Conservation (phyloP, 1,284 basidiomycete species). For the Irpex sp. region DNA sequence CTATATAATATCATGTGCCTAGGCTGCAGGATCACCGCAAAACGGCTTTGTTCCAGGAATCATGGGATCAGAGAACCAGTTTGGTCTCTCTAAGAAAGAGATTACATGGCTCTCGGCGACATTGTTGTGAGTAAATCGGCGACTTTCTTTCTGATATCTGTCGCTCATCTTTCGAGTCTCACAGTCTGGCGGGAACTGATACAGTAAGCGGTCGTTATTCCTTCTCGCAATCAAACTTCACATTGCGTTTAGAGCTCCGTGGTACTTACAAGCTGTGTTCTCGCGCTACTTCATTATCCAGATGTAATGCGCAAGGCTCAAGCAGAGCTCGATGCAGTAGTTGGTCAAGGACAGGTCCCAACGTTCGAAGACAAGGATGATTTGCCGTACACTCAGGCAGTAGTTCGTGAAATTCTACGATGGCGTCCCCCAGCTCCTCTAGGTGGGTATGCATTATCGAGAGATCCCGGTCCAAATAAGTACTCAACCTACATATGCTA, state of each 20-base stretch:
- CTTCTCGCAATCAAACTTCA: neutral
- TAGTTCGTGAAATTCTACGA: constrained; percentile 2
- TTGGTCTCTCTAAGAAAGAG: neutral
- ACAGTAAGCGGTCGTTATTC: neutral
- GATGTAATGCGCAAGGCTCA: constrained; percentile 3
- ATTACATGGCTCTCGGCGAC: neutral
- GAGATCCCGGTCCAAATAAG: too few species aligned
- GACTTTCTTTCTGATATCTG: neutral
- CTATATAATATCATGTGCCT: neutral
- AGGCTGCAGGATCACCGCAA: neutral
- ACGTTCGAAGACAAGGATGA: neutral
- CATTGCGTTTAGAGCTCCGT: neutral
- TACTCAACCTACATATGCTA: neutral
- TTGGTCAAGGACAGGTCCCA: constrained; percentile 1
- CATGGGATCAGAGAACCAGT: neutral
- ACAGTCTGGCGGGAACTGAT: neutral
- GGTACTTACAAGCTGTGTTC: neutral
- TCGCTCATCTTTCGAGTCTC: too few species aligned
- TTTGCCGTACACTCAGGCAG: constrained; percentile 4
- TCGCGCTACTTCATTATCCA: constrained; percentile 2
- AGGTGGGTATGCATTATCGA: neutral
- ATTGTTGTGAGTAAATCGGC: neutral
- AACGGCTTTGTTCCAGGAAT: neutral
- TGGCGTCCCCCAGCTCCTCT: neutral
- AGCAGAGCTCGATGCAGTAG: constrained; percentile 3